Evolutionary conservation across 176 grass and related monocot species (phyloP).

Genomic region (Lolium multiflorum): DNA sequence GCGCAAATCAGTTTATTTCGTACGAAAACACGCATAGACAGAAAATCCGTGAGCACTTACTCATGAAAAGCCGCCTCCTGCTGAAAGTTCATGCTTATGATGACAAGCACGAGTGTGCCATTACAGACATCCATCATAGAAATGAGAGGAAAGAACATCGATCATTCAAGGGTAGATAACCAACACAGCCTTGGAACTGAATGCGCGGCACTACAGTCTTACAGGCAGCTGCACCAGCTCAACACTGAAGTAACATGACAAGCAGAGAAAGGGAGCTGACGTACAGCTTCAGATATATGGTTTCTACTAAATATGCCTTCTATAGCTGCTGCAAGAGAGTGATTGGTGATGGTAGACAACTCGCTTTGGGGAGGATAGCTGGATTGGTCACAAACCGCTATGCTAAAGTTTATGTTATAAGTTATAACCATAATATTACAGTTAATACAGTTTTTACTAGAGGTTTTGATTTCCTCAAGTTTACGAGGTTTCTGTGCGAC

Average conservation of each 20-base stretch:
- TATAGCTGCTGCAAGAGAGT: too few species aligned
- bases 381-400: too few species aligned
- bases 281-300: conserved; percentile 20
- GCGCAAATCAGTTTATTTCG: not conserved
- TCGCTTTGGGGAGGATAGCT: too few species aligned
- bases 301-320: too few species aligned
- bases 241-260: conserved; percentile 2
- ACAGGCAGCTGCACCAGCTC: conserved; percentile 24
- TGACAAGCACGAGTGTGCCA: not conserved
- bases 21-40: not conserved
- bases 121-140: not conserved
- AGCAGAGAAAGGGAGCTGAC: not conserved
- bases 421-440: too few species aligned
- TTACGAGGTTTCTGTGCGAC: too few species aligned
- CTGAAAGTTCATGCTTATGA: not conserved
- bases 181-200: not conserved
- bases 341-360: too few species aligned
- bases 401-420: too few species aligned
- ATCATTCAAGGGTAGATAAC: conserved; percentile 24
- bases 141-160: not conserved
- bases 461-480: too few species aligned
- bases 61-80: not conserved
- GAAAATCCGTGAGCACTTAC: not conserved
- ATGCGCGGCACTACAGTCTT: not conserved
- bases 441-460: too few species aligned